Base-by-base conservation (phyloP, 2,329 filamentous ascomycete species). In the Diaporthe ampelina region DNA sequence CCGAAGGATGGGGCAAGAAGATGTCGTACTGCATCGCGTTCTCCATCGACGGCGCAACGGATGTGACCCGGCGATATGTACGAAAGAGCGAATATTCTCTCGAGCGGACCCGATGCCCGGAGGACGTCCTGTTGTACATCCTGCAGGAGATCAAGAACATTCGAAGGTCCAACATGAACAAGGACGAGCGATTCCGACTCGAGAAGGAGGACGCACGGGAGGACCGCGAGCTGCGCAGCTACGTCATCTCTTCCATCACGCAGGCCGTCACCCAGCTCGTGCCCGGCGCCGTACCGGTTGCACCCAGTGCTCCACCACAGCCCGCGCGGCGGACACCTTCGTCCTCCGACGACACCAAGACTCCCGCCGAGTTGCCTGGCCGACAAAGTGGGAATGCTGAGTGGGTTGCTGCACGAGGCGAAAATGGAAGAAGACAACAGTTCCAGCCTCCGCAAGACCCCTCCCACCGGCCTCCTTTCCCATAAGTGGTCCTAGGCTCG, bases 21-120 rank as follows among this genome's bases (percentile, higher is more conserved):
- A 94, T 98, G 87, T 95, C 95, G 0, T 99, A 99, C 85, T 98
- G 95, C 86, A 92, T 99, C 75, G 97, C 96, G 69, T 99, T 99
- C 82, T 97, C 95, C 17, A 95, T 94, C 73, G 97, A 99, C 76
- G 97, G 91, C 26, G 90, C 90, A 19, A 91, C 91, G 45, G 91
- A 93, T 80, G 90, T 93, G 43, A 92, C 91, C 29, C 85, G 91
- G 52, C 87, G 91, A 78, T 93, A 94, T 75, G 91, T 93, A 17
- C 93, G 94, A 78, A 94, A 94, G 83, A 88, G 87, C 75, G 91
- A 93, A 78, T 89, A 94, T 78, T 92, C 94, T 45, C 86, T 90
- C n/a, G 91, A 94, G 76, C 92, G 97, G 77, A 94, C 89, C 77
- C 91, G 92, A 78, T 95, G 94, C 78, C 91, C 96, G 0, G 97